Percentiles rank a stretch among this genome's conserved stretches.
These are phyloP conservation scores for Lecanosticta acicola DNA, from an alignment of 2,329 filamentous ascomycete species.

Conservation along the genomic window DNA sequence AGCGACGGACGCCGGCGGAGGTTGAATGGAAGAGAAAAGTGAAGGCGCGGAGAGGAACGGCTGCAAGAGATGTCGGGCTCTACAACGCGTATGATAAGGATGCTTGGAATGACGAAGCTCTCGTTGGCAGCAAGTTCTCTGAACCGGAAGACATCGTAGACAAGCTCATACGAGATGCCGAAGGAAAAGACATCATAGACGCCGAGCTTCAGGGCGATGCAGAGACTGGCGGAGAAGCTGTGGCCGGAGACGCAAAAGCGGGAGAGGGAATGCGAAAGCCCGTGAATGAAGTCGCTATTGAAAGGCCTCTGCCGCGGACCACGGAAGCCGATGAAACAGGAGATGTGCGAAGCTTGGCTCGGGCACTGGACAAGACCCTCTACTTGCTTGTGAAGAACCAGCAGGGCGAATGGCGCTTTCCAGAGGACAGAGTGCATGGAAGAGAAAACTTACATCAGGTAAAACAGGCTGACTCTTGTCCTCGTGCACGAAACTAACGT, in stretches of 20 bases:
- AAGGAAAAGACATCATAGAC: conserved; percentile 49
- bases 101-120: conserved; percentile 87
- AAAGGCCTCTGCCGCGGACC: conserved; percentile 61
- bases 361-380: conserved; percentile 71
- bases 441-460: conserved; percentile 80
- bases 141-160: conserved; percentile 61
- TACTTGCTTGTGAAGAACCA: conserved; percentile 78
- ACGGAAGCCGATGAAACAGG: conserved; percentile 73
- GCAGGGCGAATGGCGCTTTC: conserved; percentile 74
- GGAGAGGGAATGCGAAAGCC: conserved; percentile 24
- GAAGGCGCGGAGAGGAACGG: conserved; percentile 61
- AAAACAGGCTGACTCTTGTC: conserved; percentile 32
- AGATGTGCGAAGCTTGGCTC: conserved; percentile 73
- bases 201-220: conserved; percentile 39
- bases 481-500: conserved; percentile 14
- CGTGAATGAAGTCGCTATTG: conserved; percentile 42
- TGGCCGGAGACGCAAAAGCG: conserved; percentile 23
- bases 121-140: conserved; percentile 65
- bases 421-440: conserved; percentile 61
- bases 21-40: conserved; percentile 88
- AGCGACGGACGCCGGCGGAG: conserved; percentile 75
- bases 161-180: conserved; percentile 68
- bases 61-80: conserved; percentile 76
- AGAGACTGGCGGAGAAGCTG: conserved; percentile 44
- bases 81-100: conserved; percentile 70